Evolutionary conservation across 1,284 basidiomycete genomes (phyloP), one percentile per base, ranked within the genome.

Genomic region (Ustilago trichophora): DNA sequence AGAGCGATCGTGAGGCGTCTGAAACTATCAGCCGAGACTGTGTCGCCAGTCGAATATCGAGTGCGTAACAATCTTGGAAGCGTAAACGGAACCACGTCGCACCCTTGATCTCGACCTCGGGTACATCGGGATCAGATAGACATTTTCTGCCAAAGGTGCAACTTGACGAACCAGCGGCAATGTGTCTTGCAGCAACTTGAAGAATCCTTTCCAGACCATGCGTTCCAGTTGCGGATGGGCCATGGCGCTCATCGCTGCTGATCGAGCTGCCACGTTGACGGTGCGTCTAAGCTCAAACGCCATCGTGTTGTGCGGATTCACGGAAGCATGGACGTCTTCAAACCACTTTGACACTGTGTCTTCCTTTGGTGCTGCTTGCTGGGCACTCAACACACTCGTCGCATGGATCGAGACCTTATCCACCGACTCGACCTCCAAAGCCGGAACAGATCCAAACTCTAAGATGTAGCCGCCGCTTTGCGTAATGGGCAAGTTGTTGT

Each of bases 21-120:
- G 51, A 60, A 3, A 68, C 36, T 9, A 72, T 16, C 42, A 68
- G 32, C 33, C 88, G 86, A 59, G 87, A 85, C 24, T 84, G 84
- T 11, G 83, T 85, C 85, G 91, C 86, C 73, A 91, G 84, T 73
- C 91, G 86, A 78, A 92, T 86, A 74, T 92, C 90, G 36, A 92
- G 83, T 0, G 89, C 90, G 76, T 90, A 87, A 88, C 86, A 85
- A 26, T 87, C 83, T 75, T 89, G 85, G 65, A 90, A 90, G 40
- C 90, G 81, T 27, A 92, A 80, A 46, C 91, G 84, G 82, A 89
- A 91, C 91, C 91, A 92, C 6, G 89, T 89, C 32, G 88, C 87
- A 4, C 88, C 86, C 80, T 91, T 91, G 6, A 89, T 86, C 77
- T 89, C 88, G 11, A 87, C 86, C 66, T 90, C 88, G 26, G 66